Evolutionary conservation across 768 basidiomycete genomes (phyloP), one percentile per base, ranked within the genome.

Genomic region (Harrya chromipes): DNA sequence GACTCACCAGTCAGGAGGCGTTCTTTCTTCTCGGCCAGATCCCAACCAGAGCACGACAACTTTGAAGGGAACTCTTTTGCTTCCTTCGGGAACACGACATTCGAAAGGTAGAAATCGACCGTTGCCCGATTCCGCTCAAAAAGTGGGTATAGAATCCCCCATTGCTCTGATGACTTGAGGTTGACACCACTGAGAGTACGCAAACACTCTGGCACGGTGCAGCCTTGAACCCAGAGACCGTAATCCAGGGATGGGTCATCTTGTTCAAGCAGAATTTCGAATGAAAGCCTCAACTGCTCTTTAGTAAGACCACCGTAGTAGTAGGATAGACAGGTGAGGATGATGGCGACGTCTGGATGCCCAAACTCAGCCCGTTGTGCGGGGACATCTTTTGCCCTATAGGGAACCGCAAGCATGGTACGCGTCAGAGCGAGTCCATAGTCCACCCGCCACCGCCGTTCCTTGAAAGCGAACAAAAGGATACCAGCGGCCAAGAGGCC

Each of bases 371-470:
- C 72, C 21, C 66, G 57, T 37, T 57, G 52, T 7, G 72, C 58
- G 0, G 71, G 71, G 17, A 70, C 55, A 23, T 74, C 73, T 46
- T 70, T 72, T 0, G 71, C 73, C 3, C 71, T 57, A 23, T 72
- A 72, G 0, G 71, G 71, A 1, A 72, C 73, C 0, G 71, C 71
- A 4, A 72, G 53, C 57, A 61, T 55, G 0, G 72, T 71, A 14
- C 71, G 67, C 16, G 35, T 7, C 7, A 49, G 61, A 35, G 70
- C 52, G 14, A 69, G 67, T 3, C 71, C 71, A 55, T 69, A 74
- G 46, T 73, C 67, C 8, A 74, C 73, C 3, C 72, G 48, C 71
- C 71, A 72, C 20, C 73, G 58, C 17, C 67, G 68, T 3, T 72
- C 70, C 36, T 38, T 61, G 21, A 72, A 53, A 5, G 56, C 62